Conservation (phyloP, 2,329 filamentous ascomycete species). For the Tolypocladium album region DNA sequence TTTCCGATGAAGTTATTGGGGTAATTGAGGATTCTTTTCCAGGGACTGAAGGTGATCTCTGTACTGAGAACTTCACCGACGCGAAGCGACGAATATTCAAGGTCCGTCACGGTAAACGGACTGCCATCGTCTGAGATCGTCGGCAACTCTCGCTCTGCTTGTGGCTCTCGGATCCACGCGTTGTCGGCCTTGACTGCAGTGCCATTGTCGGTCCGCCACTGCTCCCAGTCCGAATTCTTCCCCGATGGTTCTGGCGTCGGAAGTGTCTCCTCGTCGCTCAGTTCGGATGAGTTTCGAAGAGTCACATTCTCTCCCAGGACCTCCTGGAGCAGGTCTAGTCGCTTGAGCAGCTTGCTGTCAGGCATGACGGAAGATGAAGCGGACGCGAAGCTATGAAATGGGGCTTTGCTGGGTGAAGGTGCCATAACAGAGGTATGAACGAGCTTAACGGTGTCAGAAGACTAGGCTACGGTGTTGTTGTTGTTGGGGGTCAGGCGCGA, state of each 20-base stretch:
- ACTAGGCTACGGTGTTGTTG: background rate
- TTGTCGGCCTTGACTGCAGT: background rate
- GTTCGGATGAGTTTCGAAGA: background rate
- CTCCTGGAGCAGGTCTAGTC: slow-evolving; percentile 6
- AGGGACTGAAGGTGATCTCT: slow-evolving; percentile 33
- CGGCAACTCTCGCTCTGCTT: background rate
- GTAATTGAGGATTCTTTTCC: slow-evolving; percentile 45
- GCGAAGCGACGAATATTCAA: slow-evolving; percentile 13
- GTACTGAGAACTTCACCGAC: slow-evolving; percentile 13
- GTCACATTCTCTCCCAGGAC: slow-evolving; percentile 6
- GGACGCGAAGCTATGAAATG: background rate
- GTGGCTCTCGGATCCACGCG: background rate
- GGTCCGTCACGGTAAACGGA: background rate
- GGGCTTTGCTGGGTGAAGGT: background rate
- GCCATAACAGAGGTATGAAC: background rate
- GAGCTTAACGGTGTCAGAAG: background rate
- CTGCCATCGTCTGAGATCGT: background rate
- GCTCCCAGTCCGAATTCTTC: background rate
- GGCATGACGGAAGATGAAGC: background rate
- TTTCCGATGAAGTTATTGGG: slow-evolving; percentile 48
- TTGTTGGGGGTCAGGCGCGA: background rate
- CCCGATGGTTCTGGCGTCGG: background rate
- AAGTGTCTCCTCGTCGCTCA: background rate
- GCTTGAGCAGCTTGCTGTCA: slow-evolving; percentile 2
- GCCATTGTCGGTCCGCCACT: background rate